These are phyloP conservation scores for Bipolaris sorokiniana DNA, from an alignment of 2,329 filamentous ascomycete species.

Conservation along the genomic window DNA sequence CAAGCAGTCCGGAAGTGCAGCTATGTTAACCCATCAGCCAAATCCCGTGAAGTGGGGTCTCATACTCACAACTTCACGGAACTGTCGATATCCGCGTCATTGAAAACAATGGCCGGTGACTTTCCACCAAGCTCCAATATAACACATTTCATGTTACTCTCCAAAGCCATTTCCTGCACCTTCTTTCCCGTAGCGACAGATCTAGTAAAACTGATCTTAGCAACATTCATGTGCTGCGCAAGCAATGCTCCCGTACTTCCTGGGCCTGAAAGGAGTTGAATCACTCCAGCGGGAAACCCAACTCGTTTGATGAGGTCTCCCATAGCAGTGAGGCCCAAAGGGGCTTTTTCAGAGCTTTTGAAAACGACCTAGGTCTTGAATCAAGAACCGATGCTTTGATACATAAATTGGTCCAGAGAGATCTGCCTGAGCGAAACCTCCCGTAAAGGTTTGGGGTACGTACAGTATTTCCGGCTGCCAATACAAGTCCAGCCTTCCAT, in stretches of 20 bases:
- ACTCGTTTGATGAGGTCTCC: not conserved
- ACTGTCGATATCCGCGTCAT: not conserved
- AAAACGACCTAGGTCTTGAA: too few relatives aligned
- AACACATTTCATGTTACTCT: not conserved
- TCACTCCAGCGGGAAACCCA: not conserved
- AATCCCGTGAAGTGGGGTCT: too few relatives aligned
- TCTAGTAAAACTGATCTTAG: not conserved
- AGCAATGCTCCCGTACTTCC: not conserved
- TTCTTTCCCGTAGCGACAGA: not conserved
- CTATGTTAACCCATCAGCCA: too few relatives aligned
- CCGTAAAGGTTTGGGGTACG: too few relatives aligned
- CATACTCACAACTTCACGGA: not conserved
- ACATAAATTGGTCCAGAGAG: too few relatives aligned
- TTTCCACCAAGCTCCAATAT: not conserved
- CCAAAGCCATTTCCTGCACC: not conserved
- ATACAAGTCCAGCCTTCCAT: too few relatives aligned
- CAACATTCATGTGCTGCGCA: not conserved
- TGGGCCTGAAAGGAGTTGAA: not conserved
- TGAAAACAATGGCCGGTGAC: not conserved
- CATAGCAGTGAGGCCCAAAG: too few relatives aligned
- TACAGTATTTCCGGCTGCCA: too few relatives aligned
- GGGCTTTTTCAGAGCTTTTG: too few relatives aligned
- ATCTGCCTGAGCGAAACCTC: too few relatives aligned
- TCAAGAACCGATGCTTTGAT: too few relatives aligned
- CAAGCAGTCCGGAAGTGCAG: not conserved